Percentiles rank a stretch among this genome's conserved stretches.
Evolutionary conservation across 768 basidiomycete species (phyloP).

Genomic region (Imleria badia): DNA sequence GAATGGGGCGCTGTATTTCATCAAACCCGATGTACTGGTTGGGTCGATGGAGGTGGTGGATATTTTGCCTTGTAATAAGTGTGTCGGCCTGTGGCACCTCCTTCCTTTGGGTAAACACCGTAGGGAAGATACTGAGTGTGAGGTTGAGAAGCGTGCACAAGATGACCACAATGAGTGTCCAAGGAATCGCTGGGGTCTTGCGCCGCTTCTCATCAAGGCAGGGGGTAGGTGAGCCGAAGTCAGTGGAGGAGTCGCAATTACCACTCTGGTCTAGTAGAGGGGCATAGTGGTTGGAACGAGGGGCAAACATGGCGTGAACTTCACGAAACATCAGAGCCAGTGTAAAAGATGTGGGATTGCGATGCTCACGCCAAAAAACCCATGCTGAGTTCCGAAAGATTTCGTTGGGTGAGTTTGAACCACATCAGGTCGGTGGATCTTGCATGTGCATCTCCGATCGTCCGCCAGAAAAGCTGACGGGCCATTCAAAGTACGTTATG

Average conservation of each 20-base stretch:
- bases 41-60: conserved; percentile 7
- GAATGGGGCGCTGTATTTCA: conserved; percentile 3
- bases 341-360: neutral
- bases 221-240: neutral
- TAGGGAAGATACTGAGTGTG: conserved; percentile 3
- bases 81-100: neutral
- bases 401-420: no score
- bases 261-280: neutral
- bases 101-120: neutral
- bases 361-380: no score
- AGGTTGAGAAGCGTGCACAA: conserved; percentile 7
- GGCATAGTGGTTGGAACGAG: neutral
- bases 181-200: conserved; percentile 1
- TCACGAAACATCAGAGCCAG: no score
- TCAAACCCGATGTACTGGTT: conserved; percentile 13
- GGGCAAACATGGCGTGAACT: neutral
- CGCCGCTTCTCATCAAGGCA: neutral
- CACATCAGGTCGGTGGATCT: no score
- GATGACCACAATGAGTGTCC: conserved; percentile 5
- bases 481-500: no score
- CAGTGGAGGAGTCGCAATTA: neutral
- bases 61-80: conserved; percentile 5
- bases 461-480: no score
- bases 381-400: no score
- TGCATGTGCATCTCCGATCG: no score